Conservation (phyloP, 805 yeast species). For the Schwanniomyces vanrijiae region DNA sequence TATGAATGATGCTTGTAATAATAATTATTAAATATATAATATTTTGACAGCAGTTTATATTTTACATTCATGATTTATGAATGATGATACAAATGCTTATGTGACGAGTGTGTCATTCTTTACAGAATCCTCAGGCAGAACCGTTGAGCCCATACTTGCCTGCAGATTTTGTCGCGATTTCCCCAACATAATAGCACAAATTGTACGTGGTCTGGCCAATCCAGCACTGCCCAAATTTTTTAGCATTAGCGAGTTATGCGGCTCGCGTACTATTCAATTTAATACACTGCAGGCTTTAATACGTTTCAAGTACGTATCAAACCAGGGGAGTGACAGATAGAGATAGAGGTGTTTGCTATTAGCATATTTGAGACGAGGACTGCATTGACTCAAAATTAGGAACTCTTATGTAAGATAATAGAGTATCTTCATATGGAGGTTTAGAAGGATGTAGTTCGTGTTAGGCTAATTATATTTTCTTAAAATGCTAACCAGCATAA, state of each 20-base stretch:
- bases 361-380: neutral
- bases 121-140: neutral
- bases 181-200: neutral
- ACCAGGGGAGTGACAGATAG: neutral
- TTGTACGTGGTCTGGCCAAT: constrained; percentile 1
- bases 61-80: too few relatives aligned
- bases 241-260: neutral
- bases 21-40: too few relatives aligned
- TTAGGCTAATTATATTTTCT: neutral
- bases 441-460: neutral
- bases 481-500: neutral
- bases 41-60: too few relatives aligned
- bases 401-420: neutral
- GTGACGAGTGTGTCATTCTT: neutral
- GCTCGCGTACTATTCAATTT: neutral
- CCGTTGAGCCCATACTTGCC: neutral
- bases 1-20: neutral
- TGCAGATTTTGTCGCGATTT: neutral
- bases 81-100: neutral
- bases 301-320: neutral
- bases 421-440: neutral
- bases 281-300: neutral
- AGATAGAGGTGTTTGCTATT: neutral
- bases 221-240: neutral
- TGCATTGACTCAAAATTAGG: neutral